phyloP scores from a whole-genome alignment of 495 filamentous ascomycete genomes.

The Aspergillus ostianus region DNA sequence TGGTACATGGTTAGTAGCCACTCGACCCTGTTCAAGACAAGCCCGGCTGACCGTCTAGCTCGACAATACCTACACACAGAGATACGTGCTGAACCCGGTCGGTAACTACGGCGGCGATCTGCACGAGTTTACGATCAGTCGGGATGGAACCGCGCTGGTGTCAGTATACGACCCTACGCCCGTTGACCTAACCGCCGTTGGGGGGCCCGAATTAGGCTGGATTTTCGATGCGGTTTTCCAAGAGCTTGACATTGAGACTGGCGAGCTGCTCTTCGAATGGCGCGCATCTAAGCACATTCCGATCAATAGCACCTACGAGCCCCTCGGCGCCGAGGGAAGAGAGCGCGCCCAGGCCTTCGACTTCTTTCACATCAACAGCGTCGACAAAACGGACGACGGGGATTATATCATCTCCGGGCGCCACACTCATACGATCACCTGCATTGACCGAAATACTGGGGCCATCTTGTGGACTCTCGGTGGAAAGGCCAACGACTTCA shows the following conservation, averaged over 20 bases:
- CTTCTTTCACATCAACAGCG: conserved; percentile 56
- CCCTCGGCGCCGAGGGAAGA: conserved; percentile 9
- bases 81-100: conserved; percentile 36
- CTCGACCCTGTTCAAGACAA: not conserved
- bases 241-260: conserved; percentile 35
- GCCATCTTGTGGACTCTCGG: conserved; percentile 44
- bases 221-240: conserved; percentile 37
- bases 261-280: conserved; percentile 39
- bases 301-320: conserved; percentile 23
- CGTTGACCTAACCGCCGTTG: conserved; percentile 18
- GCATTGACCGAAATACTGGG: conserved; percentile 36
- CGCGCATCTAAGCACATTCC: conserved; percentile 29
- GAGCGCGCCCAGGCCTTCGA: conserved; percentile 34
- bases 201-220: conserved; percentile 29
- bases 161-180: conserved; percentile 22
- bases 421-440: conserved; percentile 41
- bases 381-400: conserved; percentile 48
- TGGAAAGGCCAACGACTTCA: conserved; percentile 45
- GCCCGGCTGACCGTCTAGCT: conserved; percentile 25
- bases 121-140: conserved; percentile 26
- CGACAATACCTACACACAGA: conserved; percentile 41
- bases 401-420: conserved; percentile 54
- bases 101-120: conserved; percentile 28
- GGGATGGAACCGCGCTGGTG: conserved; percentile 21
- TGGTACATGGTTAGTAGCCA: conserved; percentile 45